Evolutionary conservation across 2,329 filamentous ascomycete species (phyloP), one percentile per base, ranked within the genome.

Genomic region (Calonectria ilicicola): DNA sequence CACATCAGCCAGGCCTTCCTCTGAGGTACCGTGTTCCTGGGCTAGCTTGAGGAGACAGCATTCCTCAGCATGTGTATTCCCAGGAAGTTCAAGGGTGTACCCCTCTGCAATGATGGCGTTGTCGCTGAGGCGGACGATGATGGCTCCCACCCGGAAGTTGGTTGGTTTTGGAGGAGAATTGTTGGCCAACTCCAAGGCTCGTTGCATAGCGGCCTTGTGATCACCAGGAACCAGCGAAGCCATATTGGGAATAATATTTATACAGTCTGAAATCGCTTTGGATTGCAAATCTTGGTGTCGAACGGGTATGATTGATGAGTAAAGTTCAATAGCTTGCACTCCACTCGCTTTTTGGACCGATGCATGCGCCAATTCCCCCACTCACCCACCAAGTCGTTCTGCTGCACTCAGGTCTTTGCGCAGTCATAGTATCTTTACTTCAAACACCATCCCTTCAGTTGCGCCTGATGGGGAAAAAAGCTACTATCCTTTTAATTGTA

Each of bases 41-140:
- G 90, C 87, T 17, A 92, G 89, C 83, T 99, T 98, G 62, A 92
- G 84, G 69, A 99, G 89, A 81, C 95, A 98, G 83, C 93, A 96
- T 85, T 99, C 95, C 82, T 99, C 97, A 4, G 97, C 97, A 81
- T 99, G 97, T 0, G 97, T 98, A 85, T 99, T 99, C 49, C 96
- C 97, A 0, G 92, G 89, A 5, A 96, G 91, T 84, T 99, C 96
- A 71, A 98, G 89, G 0, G 97, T 98, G 85, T 96, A 98, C 67
- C 97, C 96, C 2, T 94, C 94, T 1, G 94, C 91, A 32, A 97
- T 87, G 70, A 97, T 87, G 29, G 85, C 82, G 77, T 91, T 88
- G 42, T 86, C 88, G 49, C 84, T 84, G 17, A 87, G 82, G 70
- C 91, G 88, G 23, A 97, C 89, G 46, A 98, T 88, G n/a, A 98